A percentile compares a stretch with the other conserved stretches of the same genome.
Evolutionary conservation across 75 land plant genomes (phyloP).

Genomic region (Adiantum capillusveneris): DNA sequence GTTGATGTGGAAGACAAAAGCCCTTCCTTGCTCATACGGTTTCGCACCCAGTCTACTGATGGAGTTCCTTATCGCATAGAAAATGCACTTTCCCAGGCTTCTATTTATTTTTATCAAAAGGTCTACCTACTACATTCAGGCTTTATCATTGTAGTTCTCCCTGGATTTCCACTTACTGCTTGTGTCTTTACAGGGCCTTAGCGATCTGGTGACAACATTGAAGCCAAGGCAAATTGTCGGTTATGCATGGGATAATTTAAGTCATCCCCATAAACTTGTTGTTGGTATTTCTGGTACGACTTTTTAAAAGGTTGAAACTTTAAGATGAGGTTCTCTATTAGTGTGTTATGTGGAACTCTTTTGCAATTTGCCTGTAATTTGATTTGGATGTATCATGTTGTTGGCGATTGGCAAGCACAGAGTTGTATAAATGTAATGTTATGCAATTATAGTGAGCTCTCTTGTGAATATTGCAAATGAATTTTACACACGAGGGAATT

Average conservation of each 20-base stretch:
- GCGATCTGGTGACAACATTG: constrained; percentile 18
- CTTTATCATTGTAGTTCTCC: not conserved
- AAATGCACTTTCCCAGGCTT: constrained; percentile 38
- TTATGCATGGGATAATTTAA: constrained; percentile 87
- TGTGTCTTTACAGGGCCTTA: constrained; percentile 12
- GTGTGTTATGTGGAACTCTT: too few species aligned
- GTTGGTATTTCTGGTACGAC: constrained; percentile 53
- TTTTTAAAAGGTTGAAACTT: too few species aligned
- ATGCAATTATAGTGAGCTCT: too few species aligned
- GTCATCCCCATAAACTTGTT: constrained; percentile 67
- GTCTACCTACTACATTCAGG: constrained; percentile 16
- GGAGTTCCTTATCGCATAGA: constrained; percentile 74
- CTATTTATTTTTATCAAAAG: constrained; percentile 75
- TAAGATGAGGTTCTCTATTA: too few species aligned
- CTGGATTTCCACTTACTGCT: not conserved
- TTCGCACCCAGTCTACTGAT: constrained; percentile 37
- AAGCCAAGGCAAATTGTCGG: constrained; percentile 41
- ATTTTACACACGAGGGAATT: too few species aligned
- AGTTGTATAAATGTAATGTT: too few species aligned
- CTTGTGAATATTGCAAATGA: too few species aligned
- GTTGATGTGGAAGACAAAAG: constrained; percentile 65
- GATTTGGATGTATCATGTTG: too few species aligned
- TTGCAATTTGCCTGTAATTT: too few species aligned
- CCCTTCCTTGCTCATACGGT: constrained; percentile 53
- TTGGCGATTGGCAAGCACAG: too few species aligned